Percentiles rank a stretch among this genome's conserved stretches.
Evolutionary conservation across 78 protist species (phyloP).

Genomic region (Dictyostelium firmibasis): DNA sequence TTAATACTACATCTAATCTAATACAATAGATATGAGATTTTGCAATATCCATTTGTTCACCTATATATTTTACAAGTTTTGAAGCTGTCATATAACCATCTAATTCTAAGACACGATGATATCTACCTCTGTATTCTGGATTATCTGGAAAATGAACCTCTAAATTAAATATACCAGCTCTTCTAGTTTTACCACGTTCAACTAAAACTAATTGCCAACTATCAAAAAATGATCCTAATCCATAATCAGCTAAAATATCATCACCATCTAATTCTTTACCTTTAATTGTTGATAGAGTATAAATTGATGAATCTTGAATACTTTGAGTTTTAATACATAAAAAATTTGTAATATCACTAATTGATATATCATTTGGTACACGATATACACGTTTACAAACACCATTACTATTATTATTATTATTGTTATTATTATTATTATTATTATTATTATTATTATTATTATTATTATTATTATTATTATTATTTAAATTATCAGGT

Average conservation of each 20-base stretch:
- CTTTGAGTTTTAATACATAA: constrained; percentile 27
- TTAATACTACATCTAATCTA: neutral
- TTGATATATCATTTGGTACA: constrained; percentile 60
- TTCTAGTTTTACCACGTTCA: constrained; percentile 39
- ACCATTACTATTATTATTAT: neutral
- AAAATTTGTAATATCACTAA: constrained; percentile 29
- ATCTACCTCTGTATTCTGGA: constrained; percentile 34
- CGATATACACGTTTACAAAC: constrained; percentile 30
- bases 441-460: too few relatives aligned
- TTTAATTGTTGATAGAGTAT: constrained; percentile 41
- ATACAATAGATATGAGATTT: constrained; percentile 43
- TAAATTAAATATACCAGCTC: constrained; percentile 40
- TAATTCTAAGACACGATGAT: constrained; percentile 3
- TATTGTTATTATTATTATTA: neutral
- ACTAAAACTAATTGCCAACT: constrained; percentile 56
- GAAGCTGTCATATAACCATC: constrained; percentile 43
- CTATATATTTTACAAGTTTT: neutral
- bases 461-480: neutral
- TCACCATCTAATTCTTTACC: constrained; percentile 16
- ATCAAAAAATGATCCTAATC: constrained; percentile 67
- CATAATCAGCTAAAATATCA: constrained; percentile 37
- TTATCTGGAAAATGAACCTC: constrained; percentile 65
- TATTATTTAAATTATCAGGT: neutral
- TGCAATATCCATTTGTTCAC: constrained; percentile 36
- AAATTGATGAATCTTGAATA: neutral